Evolutionary conservation across 306 rosid species (phyloP).

Genomic region (Vigna unguiculata): DNA sequence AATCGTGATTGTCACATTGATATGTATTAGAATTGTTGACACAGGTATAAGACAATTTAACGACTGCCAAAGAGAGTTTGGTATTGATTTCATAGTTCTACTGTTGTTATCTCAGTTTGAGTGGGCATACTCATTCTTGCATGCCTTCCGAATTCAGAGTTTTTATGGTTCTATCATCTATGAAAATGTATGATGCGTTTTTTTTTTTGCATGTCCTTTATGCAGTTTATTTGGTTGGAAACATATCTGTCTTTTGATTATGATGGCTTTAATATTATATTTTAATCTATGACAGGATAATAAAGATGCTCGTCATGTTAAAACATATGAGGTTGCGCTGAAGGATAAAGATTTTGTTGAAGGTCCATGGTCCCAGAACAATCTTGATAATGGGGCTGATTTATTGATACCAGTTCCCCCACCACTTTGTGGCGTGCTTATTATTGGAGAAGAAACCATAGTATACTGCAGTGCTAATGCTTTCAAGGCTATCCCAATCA

Average conservation of each 20-base stretch:
- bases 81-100: slow-evolving; percentile 29
- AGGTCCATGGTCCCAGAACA: slow-evolving; percentile 97
- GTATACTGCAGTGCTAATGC: slow-evolving; percentile 97
- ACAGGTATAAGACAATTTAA: background rate
- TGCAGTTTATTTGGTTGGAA: slow-evolving; percentile 1
- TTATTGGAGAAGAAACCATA: slow-evolving; percentile 97
- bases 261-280: slow-evolving; percentile 30
- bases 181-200: slow-evolving; percentile 4
- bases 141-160: background rate
- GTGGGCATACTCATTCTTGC: background rate
- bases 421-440: slow-evolving; percentile 95
- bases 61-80: slow-evolving; percentile 12
- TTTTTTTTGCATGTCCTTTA: background rate
- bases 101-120: slow-evolving; percentile 18
- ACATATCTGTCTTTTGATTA: background rate
- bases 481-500: slow-evolving; percentile 92
- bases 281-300: slow-evolving; percentile 76
- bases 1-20: background rate
- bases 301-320: slow-evolving; percentile 96
- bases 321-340: slow-evolving; percentile 95
- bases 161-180: slow-evolving; percentile 1
- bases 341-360: slow-evolving; percentile 97
- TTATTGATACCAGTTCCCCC: slow-evolving; percentile 96
- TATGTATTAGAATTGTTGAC: slow-evolving; percentile 8
- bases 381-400: slow-evolving; percentile 97